Base-by-base conservation (phyloP, 2,329 filamentous ascomycete species). In the Penicillium rolfsii region DNA sequence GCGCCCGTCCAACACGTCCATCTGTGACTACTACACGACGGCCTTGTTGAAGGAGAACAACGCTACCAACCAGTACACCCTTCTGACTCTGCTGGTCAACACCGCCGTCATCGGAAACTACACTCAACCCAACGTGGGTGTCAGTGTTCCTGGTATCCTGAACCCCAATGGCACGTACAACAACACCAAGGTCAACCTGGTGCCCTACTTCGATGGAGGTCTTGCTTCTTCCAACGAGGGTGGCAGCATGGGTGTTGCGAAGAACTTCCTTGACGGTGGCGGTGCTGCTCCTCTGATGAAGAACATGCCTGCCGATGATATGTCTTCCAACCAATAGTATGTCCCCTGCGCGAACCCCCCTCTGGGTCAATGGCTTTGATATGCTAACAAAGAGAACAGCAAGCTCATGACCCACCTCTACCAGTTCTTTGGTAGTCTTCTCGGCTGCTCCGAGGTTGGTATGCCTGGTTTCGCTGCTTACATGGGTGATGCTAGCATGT, bases 21-120 rank as follows among this genome's bases (percentile, higher is more conserved):
- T 88, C 66, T 88, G 86, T 74, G 85, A 88, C 76, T 86, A 87
- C 74, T 88, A 88, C 75, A 87, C 85, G 36, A 85, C 79, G 3
- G 81, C 82, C n/a, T 72, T 87, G 11, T 77, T 87, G 57, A 83
- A 80, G 72, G 78, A 85, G 41, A 88, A 87, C 77, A 87, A 82
- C 40, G 83, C 83, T 19, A 80, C 77, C 33, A 87, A 86, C 71
- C 85, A 89, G 72, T 75, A 79, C 57, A 82, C 79, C 0, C 76
- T 88, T 2, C 67, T 88, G 67, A 85, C 82, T 1, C 75, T 85
- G 1, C 72, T 88, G 4, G 85, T 88, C 67, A 88, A 88, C 74
- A 87, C 85, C 6, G 86, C 83, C 22, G 84, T 88, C 62, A 85
- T 87, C 65, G 86, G 86, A n/a, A 87, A 86, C 73, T 86, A 85